Base-by-base conservation (phyloP, 208 protist genomes). In the Leishmania amazonensis region DNA sequence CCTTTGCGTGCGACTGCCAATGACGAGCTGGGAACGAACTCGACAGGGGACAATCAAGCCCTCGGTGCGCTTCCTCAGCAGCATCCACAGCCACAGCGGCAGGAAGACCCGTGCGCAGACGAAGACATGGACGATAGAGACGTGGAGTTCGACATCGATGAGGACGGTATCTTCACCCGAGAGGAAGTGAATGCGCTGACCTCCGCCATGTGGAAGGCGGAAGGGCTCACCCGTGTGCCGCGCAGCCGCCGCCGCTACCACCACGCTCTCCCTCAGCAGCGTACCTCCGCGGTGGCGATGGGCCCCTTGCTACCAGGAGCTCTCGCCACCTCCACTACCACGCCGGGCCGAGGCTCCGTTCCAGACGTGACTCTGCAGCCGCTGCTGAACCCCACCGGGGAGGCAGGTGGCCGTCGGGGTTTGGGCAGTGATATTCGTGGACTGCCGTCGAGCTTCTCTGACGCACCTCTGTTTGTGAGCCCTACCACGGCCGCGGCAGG, bases 161-260 rank as follows among this genome's bases (percentile, higher is more conserved):
- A 49, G 64, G 64, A 54, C 24, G 49, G 40, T n/a, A 80, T 86
- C 17, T 86, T 86, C 42, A 86, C 70, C 19, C 9, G 58, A 15
- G 83, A 82, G 5, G 83, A 86, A n/a, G 83, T 83, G 24, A 45
- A 31, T 6, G 60, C 77, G 7, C 68, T 86, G 17, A 86, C 83
- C 24, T 57, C 83, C 5, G 76, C 83, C 21, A 86, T 86, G 83
- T 86, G 83, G 83, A 82, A 72, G 42, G 83, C 83, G 6, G 83
- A 86, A 64, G 83, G 79, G 7, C 65, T 86, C 4, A 83, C 78
- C 28, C 83, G 83, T 19, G 78, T 80, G 1, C 53, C 83, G 24
- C 79, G 58, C 35, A 47, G 45, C 9, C n/a, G 40, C 49, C 75
- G 75, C 15, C 35, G 31, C 35, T 17, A 57, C 31, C n/a, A 19